Evolutionary conservation across 208 protist species (phyloP).

Genomic region (Balamuthia mandrillaris): DNA sequence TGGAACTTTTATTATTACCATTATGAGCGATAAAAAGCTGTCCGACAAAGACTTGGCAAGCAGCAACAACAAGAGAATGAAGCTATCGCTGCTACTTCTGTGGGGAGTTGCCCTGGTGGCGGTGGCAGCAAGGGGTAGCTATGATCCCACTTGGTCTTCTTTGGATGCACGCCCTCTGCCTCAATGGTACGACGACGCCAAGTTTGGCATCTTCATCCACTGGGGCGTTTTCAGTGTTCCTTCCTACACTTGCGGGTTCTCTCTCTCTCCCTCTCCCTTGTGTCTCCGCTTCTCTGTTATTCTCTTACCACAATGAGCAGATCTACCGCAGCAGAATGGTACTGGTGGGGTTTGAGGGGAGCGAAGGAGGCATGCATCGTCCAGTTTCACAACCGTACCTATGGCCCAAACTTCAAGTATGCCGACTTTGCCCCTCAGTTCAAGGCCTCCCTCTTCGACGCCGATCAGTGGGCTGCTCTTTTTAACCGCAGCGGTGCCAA

Average conservation of each 20-base stretch:
- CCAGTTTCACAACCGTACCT: neutral
- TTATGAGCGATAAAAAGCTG: too few species aligned
- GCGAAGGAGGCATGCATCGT: too few species aligned
- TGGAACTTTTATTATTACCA: too few species aligned
- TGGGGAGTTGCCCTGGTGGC: too few species aligned
- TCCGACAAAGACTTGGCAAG: too few species aligned
- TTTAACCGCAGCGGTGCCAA: neutral
- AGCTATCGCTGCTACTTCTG: too few species aligned
- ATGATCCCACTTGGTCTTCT: slow-evolving; percentile 30
- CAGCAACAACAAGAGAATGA: too few species aligned
- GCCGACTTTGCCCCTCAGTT: neutral
- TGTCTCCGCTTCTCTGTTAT: neutral
- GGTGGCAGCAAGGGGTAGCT: too few species aligned
- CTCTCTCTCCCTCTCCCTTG: neutral
- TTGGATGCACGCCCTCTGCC: slow-evolving; percentile 35
- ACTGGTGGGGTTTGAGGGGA: neutral
- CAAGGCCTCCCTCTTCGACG: neutral
- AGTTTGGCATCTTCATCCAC: neutral
- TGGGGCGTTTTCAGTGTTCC: slow-evolving; percentile 59
- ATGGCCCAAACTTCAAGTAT: neutral
- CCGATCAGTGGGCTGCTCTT: neutral
- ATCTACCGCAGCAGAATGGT: neutral
- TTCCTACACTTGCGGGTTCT: neutral
- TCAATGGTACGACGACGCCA: neutral
- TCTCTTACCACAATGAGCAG: neutral